These are phyloP conservation scores for Cryptomeria japonica DNA, from an alignment of 75 land plant species.

Conservation along the genomic window DNA sequence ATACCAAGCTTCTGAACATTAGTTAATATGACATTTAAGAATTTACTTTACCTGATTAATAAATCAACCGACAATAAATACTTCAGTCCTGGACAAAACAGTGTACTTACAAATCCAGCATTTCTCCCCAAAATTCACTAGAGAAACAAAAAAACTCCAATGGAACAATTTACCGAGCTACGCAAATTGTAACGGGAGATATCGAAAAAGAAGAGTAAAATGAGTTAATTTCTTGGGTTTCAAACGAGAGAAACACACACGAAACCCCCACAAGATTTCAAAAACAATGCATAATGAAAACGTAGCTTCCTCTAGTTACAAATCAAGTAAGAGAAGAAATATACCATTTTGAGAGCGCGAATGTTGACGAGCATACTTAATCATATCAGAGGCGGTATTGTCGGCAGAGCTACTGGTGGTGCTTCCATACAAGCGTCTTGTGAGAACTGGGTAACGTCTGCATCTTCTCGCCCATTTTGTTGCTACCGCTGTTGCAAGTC, in stretches of 20 bases:
- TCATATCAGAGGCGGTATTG: conserved; percentile 4
- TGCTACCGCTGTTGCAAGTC: background rate
- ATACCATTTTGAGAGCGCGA: conserved; percentile 8
- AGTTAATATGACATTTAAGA: background rate
- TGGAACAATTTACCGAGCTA: background rate
- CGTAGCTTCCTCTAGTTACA: background rate
- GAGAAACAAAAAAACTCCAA: background rate
- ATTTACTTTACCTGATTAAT: background rate
- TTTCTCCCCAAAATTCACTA: background rate
- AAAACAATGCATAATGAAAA: background rate
- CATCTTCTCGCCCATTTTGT: background rate
- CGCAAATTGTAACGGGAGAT: background rate
- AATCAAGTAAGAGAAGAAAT: background rate
- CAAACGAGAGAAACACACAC: background rate
- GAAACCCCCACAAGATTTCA: background rate
- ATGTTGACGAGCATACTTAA: conserved; percentile 8
- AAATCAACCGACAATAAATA: background rate
- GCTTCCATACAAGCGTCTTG: background rate
- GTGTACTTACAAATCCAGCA: background rate
- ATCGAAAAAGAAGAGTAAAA: background rate
- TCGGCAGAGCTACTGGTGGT: conserved; percentile 2
- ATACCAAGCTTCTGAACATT: background rate
- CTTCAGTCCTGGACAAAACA: background rate
- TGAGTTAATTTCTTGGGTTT: background rate
- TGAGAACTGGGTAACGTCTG: background rate